These are phyloP conservation scores for Paulownia fortunei DNA, from an alignment of 257 asterid species.

Conservation along the genomic window DNA sequence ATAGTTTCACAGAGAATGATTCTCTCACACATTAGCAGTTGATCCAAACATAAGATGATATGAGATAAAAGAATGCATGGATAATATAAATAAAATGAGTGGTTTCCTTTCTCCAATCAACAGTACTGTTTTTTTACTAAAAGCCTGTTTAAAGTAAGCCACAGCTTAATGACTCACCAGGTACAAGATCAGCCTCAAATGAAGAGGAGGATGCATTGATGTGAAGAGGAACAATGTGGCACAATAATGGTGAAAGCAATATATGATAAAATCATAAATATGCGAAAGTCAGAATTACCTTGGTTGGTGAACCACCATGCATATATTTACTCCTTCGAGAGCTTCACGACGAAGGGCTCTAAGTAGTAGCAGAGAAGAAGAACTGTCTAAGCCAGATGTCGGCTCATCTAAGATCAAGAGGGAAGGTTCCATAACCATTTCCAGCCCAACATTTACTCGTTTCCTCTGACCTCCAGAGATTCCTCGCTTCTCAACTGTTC, in stretches of 20 bases:
- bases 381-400: constrained; percentile 98
- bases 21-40: no score
- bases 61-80: no score
- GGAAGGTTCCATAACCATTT: constrained; percentile 99
- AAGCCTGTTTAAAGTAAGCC: neutral
- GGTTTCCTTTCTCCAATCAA: no score
- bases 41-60: no score
- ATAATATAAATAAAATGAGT: no score
- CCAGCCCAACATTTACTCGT: constrained; percentile 96
- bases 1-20: no score
- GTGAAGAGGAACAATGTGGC: neutral
- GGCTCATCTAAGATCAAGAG: constrained; percentile 96
- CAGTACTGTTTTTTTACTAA: no score
- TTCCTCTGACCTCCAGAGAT: constrained; percentile 99
- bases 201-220: neutral
- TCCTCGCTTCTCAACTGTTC: constrained; percentile 97
- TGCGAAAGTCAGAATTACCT: constrained; percentile 51
- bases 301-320: constrained; percentile 99
- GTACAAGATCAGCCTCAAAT: neutral
- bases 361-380: constrained; percentile 87
- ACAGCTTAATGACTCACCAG: neutral
- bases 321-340: constrained; percentile 95
- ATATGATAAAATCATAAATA: neutral
- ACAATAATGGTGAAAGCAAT: neutral
- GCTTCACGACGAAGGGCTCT: constrained; percentile 99